phyloP scores from a whole-genome alignment of 78 protist species.

The Dictyostelium purpureum region DNA sequence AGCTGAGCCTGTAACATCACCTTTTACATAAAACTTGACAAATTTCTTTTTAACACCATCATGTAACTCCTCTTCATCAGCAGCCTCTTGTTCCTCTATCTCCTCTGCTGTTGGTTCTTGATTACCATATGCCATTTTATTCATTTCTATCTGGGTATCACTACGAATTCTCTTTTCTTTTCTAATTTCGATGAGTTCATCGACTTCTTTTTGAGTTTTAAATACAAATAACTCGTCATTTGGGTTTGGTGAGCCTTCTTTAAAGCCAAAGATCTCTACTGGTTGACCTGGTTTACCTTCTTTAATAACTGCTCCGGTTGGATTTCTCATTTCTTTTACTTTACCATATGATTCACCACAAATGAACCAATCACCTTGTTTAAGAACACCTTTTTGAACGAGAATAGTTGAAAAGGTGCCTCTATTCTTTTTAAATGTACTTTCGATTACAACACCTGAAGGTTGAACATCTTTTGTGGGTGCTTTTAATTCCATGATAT shows the following conservation, averaged over 20 bases:
- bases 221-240: constrained; percentile 44
- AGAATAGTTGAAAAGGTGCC: constrained; percentile 53
- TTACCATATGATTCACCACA: constrained; percentile 67
- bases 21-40: constrained; percentile 39
- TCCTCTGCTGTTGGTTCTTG: neutral
- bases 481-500: constrained; percentile 71
- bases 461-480: neutral
- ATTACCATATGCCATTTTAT: neutral
- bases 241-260: neutral
- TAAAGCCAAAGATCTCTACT: constrained; percentile 67
- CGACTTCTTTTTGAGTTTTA: constrained; percentile 6
- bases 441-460: constrained; percentile 56
- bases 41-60: neutral
- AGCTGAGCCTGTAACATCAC: constrained; percentile 59
- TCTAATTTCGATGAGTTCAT: neutral
- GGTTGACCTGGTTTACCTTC: constrained; percentile 58
- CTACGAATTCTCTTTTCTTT: neutral
- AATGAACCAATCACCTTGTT: constrained; percentile 51
- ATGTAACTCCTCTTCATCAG: neutral
- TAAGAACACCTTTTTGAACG: constrained; percentile 45
- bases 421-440: constrained; percentile 29
- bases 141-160: neutral
- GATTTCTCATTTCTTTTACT: constrained; percentile 50
- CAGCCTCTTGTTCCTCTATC: neutral
- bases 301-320: neutral